Conservation (phyloP, 2,329 filamentous ascomycete species). For the Monascus ruber region DNA sequence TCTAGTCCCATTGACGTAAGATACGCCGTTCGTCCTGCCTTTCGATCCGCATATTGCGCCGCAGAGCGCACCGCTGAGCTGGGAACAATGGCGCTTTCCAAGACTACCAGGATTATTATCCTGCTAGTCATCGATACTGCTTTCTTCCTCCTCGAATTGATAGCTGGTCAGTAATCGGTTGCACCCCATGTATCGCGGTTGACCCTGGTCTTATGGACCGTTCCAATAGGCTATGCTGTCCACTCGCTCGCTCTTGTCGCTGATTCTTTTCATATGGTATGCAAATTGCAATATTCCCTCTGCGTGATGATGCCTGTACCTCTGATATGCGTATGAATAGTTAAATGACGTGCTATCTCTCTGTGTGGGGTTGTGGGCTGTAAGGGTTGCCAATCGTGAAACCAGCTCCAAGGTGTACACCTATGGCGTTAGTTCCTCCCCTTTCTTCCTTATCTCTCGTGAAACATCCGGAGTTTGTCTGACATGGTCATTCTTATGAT, state of each 20-base stretch:
- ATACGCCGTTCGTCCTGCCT: constrained; percentile 6
- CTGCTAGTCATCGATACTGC: constrained; percentile 80
- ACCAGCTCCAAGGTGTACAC: constrained; percentile 81
- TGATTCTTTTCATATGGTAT: constrained; percentile 95
- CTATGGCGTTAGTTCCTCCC: constrained; percentile 59
- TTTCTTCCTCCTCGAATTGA: constrained; percentile 85
- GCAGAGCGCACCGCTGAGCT: constrained; percentile 11
- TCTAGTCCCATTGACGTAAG: background rate
- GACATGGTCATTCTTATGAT: constrained; percentile 1
- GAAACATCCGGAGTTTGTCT: constrained; percentile 2
- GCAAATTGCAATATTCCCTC: background rate
- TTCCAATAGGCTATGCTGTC: constrained; percentile 56
- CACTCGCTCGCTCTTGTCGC: constrained; percentile 88
- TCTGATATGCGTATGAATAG: constrained; percentile 31
- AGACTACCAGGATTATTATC: constrained; percentile 81
- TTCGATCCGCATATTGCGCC: constrained; percentile 10
- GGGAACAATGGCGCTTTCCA: constrained; percentile 67
- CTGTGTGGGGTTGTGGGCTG: constrained; percentile 86
- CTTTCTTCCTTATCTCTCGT: background rate
- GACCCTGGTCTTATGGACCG: constrained; percentile 5
- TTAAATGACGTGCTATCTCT: constrained; percentile 96
- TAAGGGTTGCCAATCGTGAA: constrained; percentile 73
- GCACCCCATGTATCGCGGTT: background rate
- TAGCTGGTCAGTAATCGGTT: constrained; percentile 44
- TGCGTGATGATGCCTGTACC: background rate